Conservation (phyloP, 202 grass and related monocot species). For the Thinopyrum obtusiflorum region DNA sequence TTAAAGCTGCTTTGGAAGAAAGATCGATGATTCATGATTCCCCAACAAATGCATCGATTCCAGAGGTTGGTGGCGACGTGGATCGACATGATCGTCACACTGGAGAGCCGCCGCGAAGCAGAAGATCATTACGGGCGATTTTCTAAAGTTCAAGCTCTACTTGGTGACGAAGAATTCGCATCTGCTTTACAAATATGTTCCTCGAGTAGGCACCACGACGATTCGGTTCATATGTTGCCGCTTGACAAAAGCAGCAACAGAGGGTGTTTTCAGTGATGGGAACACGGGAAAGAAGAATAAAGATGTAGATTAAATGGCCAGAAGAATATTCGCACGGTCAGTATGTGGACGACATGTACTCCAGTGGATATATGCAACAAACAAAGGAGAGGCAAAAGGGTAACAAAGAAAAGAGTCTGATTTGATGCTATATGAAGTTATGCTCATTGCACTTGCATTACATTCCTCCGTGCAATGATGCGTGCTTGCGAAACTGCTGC, state of each 20-base stretch:
- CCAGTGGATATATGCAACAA: neutral
- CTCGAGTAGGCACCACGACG: neutral
- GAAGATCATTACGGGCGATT: too few species aligned
- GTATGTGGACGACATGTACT: neutral
- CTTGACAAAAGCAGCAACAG: neutral
- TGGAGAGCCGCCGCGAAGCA: too few species aligned
- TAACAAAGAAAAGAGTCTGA: neutral
- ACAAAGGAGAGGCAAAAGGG: neutral
- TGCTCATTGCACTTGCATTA: neutral
- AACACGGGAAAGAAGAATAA: neutral
- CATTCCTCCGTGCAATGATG: neutral
- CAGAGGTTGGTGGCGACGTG: too few species aligned
- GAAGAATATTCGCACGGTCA: neutral
- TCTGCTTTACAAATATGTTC: constrained; percentile 8
- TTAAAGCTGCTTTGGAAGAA: too few species aligned
- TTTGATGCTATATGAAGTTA: neutral
- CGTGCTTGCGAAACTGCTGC: neutral
- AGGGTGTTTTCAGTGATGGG: neutral
- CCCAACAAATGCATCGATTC: too few species aligned
- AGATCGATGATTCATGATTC: too few species aligned
- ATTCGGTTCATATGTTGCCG: neutral
- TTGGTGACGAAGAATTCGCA: neutral
- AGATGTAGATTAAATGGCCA: neutral
- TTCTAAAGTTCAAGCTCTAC: neutral
- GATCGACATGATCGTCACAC: too few species aligned